Base-by-base conservation (phyloP, 495 filamentous ascomycete species). In the Annulohypoxylon nitens region DNA sequence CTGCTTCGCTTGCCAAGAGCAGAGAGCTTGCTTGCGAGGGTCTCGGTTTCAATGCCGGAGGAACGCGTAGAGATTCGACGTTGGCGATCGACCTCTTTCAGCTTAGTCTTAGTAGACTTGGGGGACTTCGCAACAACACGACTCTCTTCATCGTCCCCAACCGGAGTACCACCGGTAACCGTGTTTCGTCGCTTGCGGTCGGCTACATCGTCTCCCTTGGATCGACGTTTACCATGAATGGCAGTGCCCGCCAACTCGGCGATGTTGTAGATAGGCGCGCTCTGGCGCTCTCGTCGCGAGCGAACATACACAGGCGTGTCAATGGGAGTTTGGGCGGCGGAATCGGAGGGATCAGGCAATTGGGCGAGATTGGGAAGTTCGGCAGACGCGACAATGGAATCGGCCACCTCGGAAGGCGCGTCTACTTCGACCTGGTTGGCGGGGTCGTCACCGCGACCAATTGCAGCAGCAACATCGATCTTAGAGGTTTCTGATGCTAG, bases 201-300 rank as follows among this genome's bases (percentile, higher is more conserved):
- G 69, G 74, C 69, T 3, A 78, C 78, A 9, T 72, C 30, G 55
- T 84, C 82, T 23, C 81, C 81, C 23, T 82, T 84, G 9, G 81
- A 63, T 61, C 79, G 70, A 59, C 81, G 80, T 30, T 78, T 83
- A 20, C 83, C 82, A 63, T 85, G 82, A 39, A 75, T 73, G 14
- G 79, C 80, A 16, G 83, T 87, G 14, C 86, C 85, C 30, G 77
- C 81, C 7, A 90, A 76, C 47, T 85, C 80, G 34, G 85, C 81
- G 30, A 89, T 77, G 62, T 90, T 90, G 78, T 89, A 90, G 23
- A 87, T 82, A 3, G 82, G 82, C 8, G 84, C 67, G 54, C 82
- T 85, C 1, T 80, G 70, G 43, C 85, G 82, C 23, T 81, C 77
- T 51, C 87, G 81, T 64, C 84, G 83, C 58, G 81, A 80, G 48